A percentile compares a stretch with the other conserved stretches of the same genome.
phyloP scores from a whole-genome alignment of 331 rosid species.

The Acacia pycnantha region DNA sequence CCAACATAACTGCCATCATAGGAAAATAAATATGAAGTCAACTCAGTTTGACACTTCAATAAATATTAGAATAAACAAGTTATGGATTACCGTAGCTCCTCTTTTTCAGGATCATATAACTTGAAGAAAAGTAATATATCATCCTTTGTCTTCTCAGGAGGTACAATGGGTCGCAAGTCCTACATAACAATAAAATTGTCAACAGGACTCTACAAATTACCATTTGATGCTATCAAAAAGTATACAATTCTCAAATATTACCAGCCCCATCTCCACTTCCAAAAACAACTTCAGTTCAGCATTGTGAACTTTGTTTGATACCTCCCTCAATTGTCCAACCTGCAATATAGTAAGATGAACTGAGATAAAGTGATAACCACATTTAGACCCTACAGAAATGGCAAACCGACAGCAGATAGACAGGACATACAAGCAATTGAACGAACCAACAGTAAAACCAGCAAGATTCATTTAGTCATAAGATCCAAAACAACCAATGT shows the following conservation, averaged over 20 bases:
- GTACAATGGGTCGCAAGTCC: conserved; percentile 59
- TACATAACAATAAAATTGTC: conserved; percentile 43
- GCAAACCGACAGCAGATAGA: neutral
- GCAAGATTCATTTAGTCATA: neutral
- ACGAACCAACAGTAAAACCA: neutral
- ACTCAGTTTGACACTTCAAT: conserved; percentile 10
- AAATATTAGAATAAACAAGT: neutral
- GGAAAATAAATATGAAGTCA: conserved; percentile 33
- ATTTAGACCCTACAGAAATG: conserved; percentile 1
- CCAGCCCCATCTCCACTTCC: conserved; percentile 74
- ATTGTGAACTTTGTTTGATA: conserved; percentile 70
- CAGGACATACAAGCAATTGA: conserved; percentile 5
- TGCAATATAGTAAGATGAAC: conserved; percentile 32
- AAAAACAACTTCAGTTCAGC: conserved; percentile 74
- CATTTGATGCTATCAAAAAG: neutral
- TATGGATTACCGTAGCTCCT: conserved; percentile 63
- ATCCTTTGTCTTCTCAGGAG: conserved; percentile 74
- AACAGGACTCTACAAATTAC: conserved; percentile 36
- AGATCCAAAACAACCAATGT: conserved; percentile 1
- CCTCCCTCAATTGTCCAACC: conserved; percentile 89
- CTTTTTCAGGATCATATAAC: conserved; percentile 80
- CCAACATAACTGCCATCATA: conserved; percentile 59
- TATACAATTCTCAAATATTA: conserved; percentile 32
- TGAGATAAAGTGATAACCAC: conserved; percentile 9
- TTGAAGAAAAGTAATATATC: conserved; percentile 82